Conservation (phyloP, 345 rosid genomes). For the Bretschneidera sinensis region DNA sequence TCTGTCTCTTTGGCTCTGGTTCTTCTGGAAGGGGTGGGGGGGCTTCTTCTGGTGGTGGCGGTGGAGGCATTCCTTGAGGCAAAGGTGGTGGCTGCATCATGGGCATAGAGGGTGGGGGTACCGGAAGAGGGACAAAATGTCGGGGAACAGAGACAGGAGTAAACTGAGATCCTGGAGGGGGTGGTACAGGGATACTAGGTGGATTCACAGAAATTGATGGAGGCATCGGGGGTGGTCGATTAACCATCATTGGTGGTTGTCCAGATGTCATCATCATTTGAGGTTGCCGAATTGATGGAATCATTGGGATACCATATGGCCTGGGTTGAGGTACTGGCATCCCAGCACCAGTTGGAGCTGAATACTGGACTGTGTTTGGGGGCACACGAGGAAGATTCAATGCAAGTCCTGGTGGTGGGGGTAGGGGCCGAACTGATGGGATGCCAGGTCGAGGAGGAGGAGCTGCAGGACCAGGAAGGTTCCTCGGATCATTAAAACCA, state of each 20-base stretch:
- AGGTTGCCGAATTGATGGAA: conserved; percentile 52
- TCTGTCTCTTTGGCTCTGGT: conserved; percentile 89
- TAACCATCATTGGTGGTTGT: conserved; percentile 56
- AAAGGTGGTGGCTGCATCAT: conserved; percentile 63
- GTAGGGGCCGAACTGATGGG: conserved; percentile 64
- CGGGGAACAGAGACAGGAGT: conserved; percentile 46
- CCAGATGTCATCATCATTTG: conserved; percentile 56
- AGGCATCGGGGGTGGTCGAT: conserved; percentile 56
- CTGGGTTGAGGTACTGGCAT: conserved; percentile 46
- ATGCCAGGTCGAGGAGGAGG: conserved; percentile 74
- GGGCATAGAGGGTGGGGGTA: conserved; percentile 34
- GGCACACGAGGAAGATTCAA: conserved; percentile 77
- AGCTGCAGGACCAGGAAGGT: conserved; percentile 83
- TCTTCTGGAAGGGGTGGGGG: conserved; percentile 98
- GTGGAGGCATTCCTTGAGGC: conserved; percentile 52
- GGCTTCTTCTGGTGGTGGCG: conserved; percentile 80
- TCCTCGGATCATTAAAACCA: conserved; percentile 32
- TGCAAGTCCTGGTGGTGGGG: conserved; percentile 81
- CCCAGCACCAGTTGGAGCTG: conserved; percentile 40
- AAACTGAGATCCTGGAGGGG: conserved; percentile 82
- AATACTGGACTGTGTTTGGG: conserved; percentile 42
- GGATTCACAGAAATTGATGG: conserved; percentile 35
- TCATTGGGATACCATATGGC: conserved; percentile 64
- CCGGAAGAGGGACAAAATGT: conserved; percentile 37
- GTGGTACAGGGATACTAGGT: conserved; percentile 46